A percentile compares a stretch with the other conserved stretches of the same genome.
Conservation (phyloP, 306 rosid species). For the Quercus glauca region DNA sequence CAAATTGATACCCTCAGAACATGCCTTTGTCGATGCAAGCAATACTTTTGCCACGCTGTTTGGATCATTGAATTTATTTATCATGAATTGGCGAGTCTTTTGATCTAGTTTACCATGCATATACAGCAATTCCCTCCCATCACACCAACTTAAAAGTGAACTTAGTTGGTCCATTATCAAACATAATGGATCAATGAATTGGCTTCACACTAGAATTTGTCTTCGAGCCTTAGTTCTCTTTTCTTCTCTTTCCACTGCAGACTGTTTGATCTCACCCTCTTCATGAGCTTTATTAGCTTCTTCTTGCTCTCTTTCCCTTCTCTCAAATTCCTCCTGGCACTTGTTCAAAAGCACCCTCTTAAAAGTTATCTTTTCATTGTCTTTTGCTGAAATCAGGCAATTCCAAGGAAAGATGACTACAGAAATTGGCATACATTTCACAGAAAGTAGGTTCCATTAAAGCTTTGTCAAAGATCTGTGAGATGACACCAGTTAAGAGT, state of each 20-base stretch:
- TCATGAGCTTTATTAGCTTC: constrained; percentile 88
- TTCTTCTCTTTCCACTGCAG: not conserved
- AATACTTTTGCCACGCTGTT: no score
- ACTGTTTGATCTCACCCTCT: constrained; percentile 70
- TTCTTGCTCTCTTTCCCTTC: constrained; percentile 90
- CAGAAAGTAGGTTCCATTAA: constrained; percentile 97
- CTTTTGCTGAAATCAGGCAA: constrained; percentile 79
- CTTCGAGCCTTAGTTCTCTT: no score
- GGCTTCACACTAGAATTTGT: no score
- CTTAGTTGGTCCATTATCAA: no score
- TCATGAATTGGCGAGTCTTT: no score
- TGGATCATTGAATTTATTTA: no score
- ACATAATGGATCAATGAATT: no score
- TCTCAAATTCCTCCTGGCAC: constrained; percentile 99
- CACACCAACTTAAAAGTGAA: no score
- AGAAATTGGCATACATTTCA: constrained; percentile 99
- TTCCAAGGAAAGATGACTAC: constrained; percentile 72
- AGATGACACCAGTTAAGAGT: constrained; percentile 85
- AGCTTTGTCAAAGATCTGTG: constrained; percentile 98
- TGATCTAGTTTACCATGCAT: no score
- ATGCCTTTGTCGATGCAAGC: no score
- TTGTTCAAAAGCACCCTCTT: constrained; percentile 85
- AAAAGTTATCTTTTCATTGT: constrained; percentile 84
- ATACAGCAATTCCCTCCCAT: no score
- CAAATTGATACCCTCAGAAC: no score